Evolutionary conservation across 371 early-diverging fungal genomes (phyloP).

Genomic region (Blakeslea trispora): DNA sequence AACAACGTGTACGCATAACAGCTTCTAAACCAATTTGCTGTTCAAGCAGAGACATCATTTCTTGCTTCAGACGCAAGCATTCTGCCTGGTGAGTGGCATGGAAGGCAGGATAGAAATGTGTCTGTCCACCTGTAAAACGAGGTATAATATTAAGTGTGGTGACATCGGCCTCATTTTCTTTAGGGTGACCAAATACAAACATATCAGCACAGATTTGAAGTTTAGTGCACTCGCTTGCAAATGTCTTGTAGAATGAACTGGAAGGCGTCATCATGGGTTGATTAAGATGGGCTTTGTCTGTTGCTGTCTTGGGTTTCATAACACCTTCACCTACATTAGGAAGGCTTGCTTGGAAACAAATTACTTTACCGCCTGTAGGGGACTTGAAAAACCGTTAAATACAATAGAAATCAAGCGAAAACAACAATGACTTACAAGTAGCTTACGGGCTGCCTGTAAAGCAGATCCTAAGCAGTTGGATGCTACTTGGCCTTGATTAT

Average conservation of each 20-base stretch:
- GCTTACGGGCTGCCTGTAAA: slow-evolving; percentile 71
- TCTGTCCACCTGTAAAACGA: slow-evolving; percentile 88
- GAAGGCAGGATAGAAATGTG: slow-evolving; percentile 86
- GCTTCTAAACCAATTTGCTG: slow-evolving; percentile 82
- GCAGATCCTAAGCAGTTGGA: slow-evolving; percentile 75
- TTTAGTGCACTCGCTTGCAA: slow-evolving; percentile 79
- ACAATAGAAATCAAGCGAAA: too few species aligned
- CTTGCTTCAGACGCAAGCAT: slow-evolving; percentile 66
- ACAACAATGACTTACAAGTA: slow-evolving; percentile 70
- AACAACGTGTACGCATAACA: slow-evolving; percentile 86
- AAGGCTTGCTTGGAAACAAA: slow-evolving; percentile 67
- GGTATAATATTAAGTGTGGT: slow-evolving; percentile 77
- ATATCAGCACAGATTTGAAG: slow-evolving; percentile 83
- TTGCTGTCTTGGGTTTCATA: slow-evolving; percentile 65
- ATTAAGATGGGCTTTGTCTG: slow-evolving; percentile 52
- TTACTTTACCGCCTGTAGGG: slow-evolving; percentile 82
- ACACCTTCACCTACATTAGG: slow-evolving; percentile 72
- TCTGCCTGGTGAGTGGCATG: slow-evolving; percentile 68
- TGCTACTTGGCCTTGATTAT: slow-evolving; percentile 50
- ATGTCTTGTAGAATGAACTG: slow-evolving; percentile 76
- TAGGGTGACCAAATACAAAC: slow-evolving; percentile 67
- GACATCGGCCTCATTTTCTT: slow-evolving; percentile 67
- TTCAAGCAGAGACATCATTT: slow-evolving; percentile 68
- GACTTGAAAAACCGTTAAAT: slow-evolving; percentile 34
- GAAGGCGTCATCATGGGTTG: slow-evolving; percentile 61